These are phyloP conservation scores for Xylariaceae sp. DNA, from an alignment of 2,329 filamentous ascomycete species.

Conservation along the genomic window DNA sequence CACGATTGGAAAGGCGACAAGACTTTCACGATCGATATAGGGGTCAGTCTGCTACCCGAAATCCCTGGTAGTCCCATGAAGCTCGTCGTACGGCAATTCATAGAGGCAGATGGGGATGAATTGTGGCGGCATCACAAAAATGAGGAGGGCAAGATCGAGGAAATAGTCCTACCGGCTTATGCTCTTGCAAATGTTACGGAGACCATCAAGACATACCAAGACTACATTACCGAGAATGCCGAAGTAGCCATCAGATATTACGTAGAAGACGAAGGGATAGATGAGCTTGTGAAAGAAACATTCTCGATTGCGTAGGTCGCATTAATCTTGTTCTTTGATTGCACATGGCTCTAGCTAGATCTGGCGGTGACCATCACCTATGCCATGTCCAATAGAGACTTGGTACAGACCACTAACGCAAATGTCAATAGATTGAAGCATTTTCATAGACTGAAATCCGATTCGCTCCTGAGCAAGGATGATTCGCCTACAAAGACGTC, in stretches of 20 bases:
- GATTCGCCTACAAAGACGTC: constrained; percentile 21
- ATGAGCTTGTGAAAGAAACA: constrained; percentile 28
- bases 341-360: not conserved
- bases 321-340: constrained; percentile 2
- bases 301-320: constrained; percentile 29
- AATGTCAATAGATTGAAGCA: not conserved
- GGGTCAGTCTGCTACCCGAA: constrained; percentile 38
- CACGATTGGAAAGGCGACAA: constrained; percentile 29
- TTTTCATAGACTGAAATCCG: too few relatives aligned
- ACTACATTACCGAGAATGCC: constrained; percentile 34
- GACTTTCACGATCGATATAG: constrained; percentile 35
- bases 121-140: constrained; percentile 38
- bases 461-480: constrained; percentile 4
- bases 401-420: not conserved
- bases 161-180: constrained; percentile 34
- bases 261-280: constrained; percentile 13
- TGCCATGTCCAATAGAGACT: too few relatives aligned
- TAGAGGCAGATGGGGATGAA: constrained; percentile 35
- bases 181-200: constrained; percentile 38
- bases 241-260: constrained; percentile 29
- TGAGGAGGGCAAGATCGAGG: constrained; percentile 22
- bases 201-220: constrained; percentile 32
- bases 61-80: constrained; percentile 31
- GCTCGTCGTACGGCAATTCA: constrained; percentile 41
- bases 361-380: too few relatives aligned